Evolutionary conservation across 2,329 filamentous ascomycete genomes (phyloP), one percentile per base, ranked within the genome.

Genomic region (Tolypocladium ophioglossoides): DNA sequence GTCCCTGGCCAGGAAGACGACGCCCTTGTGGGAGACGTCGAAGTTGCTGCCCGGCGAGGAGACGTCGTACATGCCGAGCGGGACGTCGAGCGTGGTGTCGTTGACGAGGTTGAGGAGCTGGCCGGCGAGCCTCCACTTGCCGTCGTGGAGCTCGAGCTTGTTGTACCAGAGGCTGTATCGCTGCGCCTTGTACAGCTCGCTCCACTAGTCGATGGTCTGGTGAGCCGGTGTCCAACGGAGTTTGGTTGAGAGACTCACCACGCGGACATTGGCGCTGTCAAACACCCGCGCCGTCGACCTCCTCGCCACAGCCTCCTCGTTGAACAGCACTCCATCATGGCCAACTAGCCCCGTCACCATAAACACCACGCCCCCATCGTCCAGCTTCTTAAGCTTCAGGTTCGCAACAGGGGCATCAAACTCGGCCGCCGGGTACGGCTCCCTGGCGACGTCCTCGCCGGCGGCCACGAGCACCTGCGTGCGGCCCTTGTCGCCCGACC

Each of bases 121-220:
- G 3, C 56, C 56, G 1, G 61, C 52, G 8, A 72, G 58, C 10
- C 54, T 59, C 70, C 70, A 74, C 6, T 54, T 46, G 14, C 59
- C 62, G 24, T 64, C 58, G 7, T 63, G 41, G 30, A 44, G n/a
- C 50, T 62, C 58, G 20, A 74, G 60, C 12, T 60, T 64, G 11
- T 66, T 68, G 60, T 73, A 74, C 68, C 71, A 75, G 30, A 75
- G 65, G 5, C 63, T 58, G 52, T 70, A 65, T 22, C 61, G 66
- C 40, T 68, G 61, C 9, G 63, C 59, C 24, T 63, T 64, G 27
- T 60, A 60, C 37, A 68, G 67, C 1, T 61, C 54, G 53, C 69
- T 64, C 66, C 66, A 68, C 67, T 74, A 51, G 18, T 5, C 47
- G 47, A 50, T 46, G 37, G 11, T 49, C 38, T 14, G 44, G 24